These are phyloP conservation scores for Agaricus bisporus DNA, from an alignment of 768 basidiomycete genomes.

Conservation along the genomic window DNA sequence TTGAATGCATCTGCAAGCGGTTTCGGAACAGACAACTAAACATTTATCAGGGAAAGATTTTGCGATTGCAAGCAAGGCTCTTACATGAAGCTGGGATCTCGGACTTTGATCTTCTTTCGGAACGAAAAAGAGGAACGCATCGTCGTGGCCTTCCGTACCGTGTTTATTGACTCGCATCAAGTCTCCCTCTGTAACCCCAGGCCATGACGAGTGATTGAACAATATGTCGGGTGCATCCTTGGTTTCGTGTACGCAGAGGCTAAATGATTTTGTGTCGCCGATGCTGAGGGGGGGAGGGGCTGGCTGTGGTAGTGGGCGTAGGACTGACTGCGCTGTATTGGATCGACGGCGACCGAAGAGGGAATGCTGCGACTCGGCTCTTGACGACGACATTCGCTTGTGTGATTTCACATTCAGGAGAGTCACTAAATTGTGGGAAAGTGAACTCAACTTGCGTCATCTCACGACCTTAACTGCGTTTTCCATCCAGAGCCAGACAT, in stretches of 20 bases:
- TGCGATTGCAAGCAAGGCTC: slow-evolving; percentile 1
- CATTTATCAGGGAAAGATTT: background rate
- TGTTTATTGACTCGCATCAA: slow-evolving; percentile 49
- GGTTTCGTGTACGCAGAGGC: slow-evolving; percentile 69
- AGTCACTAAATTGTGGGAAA: no score
- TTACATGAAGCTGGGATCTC: slow-evolving; percentile 64
- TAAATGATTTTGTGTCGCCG: slow-evolving; percentile 59
- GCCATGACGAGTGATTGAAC: slow-evolving; percentile 73
- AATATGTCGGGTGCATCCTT: slow-evolving; percentile 54
- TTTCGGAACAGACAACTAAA: slow-evolving; percentile 69
- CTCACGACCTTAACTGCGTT: no score
- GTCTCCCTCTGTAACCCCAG: slow-evolving; percentile 75
- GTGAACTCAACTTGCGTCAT: background rate
- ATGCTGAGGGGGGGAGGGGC: slow-evolving; percentile 47
- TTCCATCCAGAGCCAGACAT: slow-evolving; percentile 9
- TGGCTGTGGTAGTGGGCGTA: slow-evolving; percentile 37
- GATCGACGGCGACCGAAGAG: slow-evolving; percentile 60
- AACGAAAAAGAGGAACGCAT: slow-evolving; percentile 59
- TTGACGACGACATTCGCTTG: slow-evolving; percentile 52
- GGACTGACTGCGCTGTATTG: slow-evolving; percentile 66
- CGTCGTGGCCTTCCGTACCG: slow-evolving; percentile 30
- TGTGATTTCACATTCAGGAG: no score
- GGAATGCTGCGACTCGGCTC: slow-evolving; percentile 58
- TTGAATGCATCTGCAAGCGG: slow-evolving; percentile 67
- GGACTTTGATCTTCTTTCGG: slow-evolving; percentile 54